phyloP scores from a whole-genome alignment of 768 basidiomycete genomes.

The Suillus placidus region DNA sequence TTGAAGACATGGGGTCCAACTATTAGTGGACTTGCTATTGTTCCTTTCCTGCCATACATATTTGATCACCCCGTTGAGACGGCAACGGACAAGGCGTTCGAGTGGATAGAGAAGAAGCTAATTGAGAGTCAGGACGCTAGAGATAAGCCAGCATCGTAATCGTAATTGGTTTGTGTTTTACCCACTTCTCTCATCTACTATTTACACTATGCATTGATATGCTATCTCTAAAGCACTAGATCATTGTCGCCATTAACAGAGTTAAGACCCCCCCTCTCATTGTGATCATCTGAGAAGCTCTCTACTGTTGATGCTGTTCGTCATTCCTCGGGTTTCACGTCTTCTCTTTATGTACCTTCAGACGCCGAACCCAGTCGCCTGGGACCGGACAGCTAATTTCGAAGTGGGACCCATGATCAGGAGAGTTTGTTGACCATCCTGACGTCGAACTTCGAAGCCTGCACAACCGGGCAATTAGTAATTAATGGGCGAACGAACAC shows the following conservation, averaged over 20 bases:
- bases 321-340: background rate
- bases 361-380: background rate
- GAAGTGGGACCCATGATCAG: background rate
- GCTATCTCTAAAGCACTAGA: background rate
- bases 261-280: too few species aligned
- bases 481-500: background rate
- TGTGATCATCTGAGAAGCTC: background rate
- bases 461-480: background rate
- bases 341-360: background rate
- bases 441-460: background rate
- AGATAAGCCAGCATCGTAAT: slow-evolving; percentile 36
- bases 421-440: background rate
- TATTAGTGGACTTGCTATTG: slow-evolving; percentile 68
- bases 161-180: background rate
- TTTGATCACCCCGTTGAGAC: slow-evolving; percentile 82
- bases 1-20: slow-evolving; percentile 79
- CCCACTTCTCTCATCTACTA: background rate
- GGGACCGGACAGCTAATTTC: background rate
- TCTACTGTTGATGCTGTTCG: background rate
- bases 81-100: slow-evolving; percentile 66
- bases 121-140: slow-evolving; percentile 42
- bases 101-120: slow-evolving; percentile 65
- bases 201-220: background rate
- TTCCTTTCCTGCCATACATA: slow-evolving; percentile 73
- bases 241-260: background rate